Conservation (phyloP, 805 yeast species). For the Alloascoidea africana region DNA sequence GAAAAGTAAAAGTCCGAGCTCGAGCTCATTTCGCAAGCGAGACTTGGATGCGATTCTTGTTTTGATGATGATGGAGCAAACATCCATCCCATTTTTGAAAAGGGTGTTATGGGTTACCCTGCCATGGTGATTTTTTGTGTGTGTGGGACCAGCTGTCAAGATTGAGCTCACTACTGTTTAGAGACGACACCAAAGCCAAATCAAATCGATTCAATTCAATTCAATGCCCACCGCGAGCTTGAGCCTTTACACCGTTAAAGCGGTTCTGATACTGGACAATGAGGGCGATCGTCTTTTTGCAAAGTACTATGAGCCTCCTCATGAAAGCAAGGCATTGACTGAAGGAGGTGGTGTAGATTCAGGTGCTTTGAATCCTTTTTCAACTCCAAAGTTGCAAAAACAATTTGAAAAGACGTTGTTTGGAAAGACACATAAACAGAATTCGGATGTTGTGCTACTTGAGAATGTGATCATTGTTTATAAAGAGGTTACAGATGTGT, state of each 20-base stretch:
- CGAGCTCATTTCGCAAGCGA: constrained; percentile 7
- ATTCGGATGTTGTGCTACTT: constrained; percentile 65
- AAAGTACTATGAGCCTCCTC: constrained; percentile 69
- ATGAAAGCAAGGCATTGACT: constrained; percentile 19
- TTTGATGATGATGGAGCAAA: not conserved
- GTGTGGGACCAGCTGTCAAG: not conserved
- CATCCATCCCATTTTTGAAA: constrained; percentile 1
- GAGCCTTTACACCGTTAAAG: constrained; percentile 71
- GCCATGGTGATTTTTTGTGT: not conserved
- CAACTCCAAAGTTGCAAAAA: constrained; percentile 45
- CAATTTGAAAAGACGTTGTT: constrained; percentile 64
- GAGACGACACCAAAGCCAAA: not conserved
- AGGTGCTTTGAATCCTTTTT: constrained; percentile 18
- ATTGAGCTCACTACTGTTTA: not conserved
- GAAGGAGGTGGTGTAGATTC: too few species aligned
- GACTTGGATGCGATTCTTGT: constrained; percentile 1
- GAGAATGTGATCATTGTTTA: constrained; percentile 76
- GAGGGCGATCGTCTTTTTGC: constrained; percentile 72
- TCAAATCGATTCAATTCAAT: too few species aligned
- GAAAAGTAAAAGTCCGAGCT: constrained; percentile 29
- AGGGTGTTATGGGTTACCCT: too few species aligned
- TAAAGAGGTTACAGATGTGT: constrained; percentile 67
- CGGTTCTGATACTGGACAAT: constrained; percentile 66
- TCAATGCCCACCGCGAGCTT: constrained; percentile 30
- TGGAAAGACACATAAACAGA: constrained; percentile 63